These are phyloP conservation scores for Endotrypanum monterogeii DNA, from an alignment of 208 protist species.

Conservation along the genomic window DNA sequence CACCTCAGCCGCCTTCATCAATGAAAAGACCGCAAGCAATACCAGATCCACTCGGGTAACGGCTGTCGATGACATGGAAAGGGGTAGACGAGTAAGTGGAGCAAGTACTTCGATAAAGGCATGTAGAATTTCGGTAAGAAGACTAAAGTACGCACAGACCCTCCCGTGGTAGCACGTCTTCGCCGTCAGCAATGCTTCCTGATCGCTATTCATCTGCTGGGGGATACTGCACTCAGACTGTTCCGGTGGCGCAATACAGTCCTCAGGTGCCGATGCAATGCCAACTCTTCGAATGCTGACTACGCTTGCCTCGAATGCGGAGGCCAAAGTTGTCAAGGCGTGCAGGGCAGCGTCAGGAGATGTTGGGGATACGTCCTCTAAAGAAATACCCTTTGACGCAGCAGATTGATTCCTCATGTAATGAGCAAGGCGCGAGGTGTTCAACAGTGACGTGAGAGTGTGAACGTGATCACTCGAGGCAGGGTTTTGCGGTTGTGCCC, in stretches of 20 bases:
- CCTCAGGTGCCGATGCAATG: neutral
- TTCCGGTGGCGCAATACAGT: neutral
- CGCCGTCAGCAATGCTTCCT: neutral
- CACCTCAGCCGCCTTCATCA: conserved; percentile 8
- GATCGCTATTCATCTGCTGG: neutral
- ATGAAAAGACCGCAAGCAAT: conserved; percentile 6
- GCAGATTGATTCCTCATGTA: neutral
- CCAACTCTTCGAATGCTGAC: neutral
- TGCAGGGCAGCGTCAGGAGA: neutral
- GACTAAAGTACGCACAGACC: neutral
- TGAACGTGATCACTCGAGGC: neutral
- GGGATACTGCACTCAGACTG: neutral
- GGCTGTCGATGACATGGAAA: neutral
- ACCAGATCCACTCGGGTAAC: conserved; percentile 8
- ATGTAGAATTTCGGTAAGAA: conserved; percentile 4
- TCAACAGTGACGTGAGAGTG: neutral
- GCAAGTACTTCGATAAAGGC: neutral
- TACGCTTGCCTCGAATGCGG: conserved; percentile 14
- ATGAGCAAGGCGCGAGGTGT: neutral
- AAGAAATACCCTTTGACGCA: neutral
- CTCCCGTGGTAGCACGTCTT: neutral
- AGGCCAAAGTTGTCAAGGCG: conserved; percentile 5
- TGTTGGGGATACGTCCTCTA: neutral
- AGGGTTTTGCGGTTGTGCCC: neutral
- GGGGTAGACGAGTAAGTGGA: neutral